Evolutionary conservation across 176 grass and related monocot genomes (phyloP), one percentile per base, ranked within the genome.

Genomic region (Rhynchospora breviuscula): DNA sequence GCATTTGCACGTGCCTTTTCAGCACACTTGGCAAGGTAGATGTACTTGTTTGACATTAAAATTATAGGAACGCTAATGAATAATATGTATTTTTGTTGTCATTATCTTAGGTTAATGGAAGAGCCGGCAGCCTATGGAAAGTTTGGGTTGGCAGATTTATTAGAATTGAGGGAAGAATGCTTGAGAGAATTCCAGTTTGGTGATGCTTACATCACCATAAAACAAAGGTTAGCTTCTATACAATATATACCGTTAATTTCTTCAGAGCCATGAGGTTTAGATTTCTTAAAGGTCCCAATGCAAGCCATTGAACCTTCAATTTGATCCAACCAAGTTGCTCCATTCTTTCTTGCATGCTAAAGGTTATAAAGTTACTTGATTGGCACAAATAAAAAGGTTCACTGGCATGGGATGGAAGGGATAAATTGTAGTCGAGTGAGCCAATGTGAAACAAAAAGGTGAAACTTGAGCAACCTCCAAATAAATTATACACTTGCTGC

Each of bases 131-230:
- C 96, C 67, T 98, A 98, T 89, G 96, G 96, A 19, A 98, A 98
- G 77, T 95, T 98, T 10, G 93, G 96, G 48, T 80, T 98, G 86
- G 96, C 86, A 61, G 85, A 98, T 83, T 89, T 98, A 65, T 87
- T 98, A 83, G 96, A 98, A 76, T 85, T 98, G 58, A 93, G 96
- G 86, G 96, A 98, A 91, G 96, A 98, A 90, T 98, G 96, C 68
- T 85, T 98, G 59, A 95, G 96, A 88, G 96, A 98, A 88, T 98
- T 95, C 72, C 96, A 98, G 40, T 98, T 98, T 85, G 85, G 70
- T 15, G 96, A 98, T 91, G 96, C 96, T 73, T 98, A 98, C 85
- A 84, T 95, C 64, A 93, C 92, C 87, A 98, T 98, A 81, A 98
- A 98, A 86, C 96, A 98, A 81, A 98, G 96, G 96, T 95, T 89